Percentiles rank a stretch among this genome's conserved stretches.
These are phyloP conservation scores for Cubamyces sp. DNA, from an alignment of 768 basidiomycete genomes.

Conservation along the genomic window DNA sequence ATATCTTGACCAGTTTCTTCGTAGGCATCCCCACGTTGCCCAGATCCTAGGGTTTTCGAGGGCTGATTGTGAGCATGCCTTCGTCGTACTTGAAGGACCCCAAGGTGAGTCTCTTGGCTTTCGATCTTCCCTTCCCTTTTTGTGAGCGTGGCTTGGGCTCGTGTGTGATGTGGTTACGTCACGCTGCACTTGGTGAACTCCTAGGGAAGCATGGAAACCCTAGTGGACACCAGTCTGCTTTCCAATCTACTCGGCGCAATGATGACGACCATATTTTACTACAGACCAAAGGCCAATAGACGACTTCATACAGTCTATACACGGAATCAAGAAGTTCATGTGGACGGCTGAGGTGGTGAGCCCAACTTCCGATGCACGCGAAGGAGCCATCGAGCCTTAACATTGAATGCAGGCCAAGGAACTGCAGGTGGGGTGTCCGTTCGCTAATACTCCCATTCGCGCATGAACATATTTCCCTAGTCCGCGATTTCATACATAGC, in stretches of 20 bases:
- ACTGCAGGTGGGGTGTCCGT: background rate
- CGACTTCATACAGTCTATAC: background rate
- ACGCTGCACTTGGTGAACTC: too few relatives aligned
- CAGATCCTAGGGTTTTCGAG: constrained; percentile 3
- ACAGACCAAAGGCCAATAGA: background rate
- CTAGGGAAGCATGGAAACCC: too few relatives aligned
- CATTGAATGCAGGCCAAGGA: background rate
- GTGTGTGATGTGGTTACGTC: too few relatives aligned
- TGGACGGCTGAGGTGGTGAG: background rate
- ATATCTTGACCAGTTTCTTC: background rate
- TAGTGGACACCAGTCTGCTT: too few relatives aligned
- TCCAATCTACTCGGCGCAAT: too few relatives aligned
- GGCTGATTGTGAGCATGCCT: background rate
- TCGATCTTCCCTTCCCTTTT: too few relatives aligned
- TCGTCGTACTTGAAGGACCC: background rate
- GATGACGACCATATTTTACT: background rate
- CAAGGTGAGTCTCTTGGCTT: background rate
- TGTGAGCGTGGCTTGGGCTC: too few relatives aligned
- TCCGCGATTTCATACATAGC: background rate
- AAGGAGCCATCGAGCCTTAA: background rate
- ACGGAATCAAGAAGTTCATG: constrained; percentile 2
- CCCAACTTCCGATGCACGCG: background rate
- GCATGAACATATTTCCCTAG: background rate
- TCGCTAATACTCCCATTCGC: too few relatives aligned
- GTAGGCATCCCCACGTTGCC: constrained; percentile 5